Percentiles rank a stretch among this genome's conserved stretches.
phyloP scores from a whole-genome alignment of 306 rosid species.

The Luffa acutangula region DNA sequence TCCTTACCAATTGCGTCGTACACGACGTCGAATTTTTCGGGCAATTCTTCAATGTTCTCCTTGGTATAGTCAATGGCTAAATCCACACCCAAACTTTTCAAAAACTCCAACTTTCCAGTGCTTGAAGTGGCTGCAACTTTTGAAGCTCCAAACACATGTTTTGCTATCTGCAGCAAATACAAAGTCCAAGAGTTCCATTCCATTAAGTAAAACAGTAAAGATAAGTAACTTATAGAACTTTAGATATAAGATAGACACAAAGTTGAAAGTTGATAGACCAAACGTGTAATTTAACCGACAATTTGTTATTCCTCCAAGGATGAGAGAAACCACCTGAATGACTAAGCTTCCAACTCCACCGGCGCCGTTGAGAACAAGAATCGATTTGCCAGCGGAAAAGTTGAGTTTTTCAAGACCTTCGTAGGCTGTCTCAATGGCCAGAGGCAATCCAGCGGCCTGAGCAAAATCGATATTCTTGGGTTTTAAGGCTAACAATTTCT shows the following conservation, averaged over 20 bases:
- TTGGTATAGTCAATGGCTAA: slow-evolving; percentile 82
- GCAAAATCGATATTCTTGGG: slow-evolving; percentile 70
- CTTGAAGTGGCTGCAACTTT: slow-evolving; percentile 85
- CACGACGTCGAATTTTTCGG: slow-evolving; percentile 82
- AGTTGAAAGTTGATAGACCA: too few species aligned
- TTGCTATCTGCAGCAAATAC: slow-evolving; percentile 48
- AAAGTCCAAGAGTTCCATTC: neutral
- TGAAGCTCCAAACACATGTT: slow-evolving; percentile 88
- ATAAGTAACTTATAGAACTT: too few species aligned
- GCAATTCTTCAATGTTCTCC: slow-evolving; percentile 71
- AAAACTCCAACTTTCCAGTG: slow-evolving; percentile 58
- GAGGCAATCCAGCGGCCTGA: slow-evolving; percentile 79
- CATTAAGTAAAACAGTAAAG: neutral
- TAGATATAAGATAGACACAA: too few species aligned
- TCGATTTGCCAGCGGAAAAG: slow-evolving; percentile 75
- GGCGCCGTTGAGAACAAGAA: slow-evolving; percentile 82
- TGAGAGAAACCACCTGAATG: slow-evolving; percentile 55
- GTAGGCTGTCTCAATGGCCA: slow-evolving; percentile 83
- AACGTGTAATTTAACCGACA: too few species aligned
- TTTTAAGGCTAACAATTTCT: slow-evolving; percentile 61
- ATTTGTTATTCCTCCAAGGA: neutral
- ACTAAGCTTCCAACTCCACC: slow-evolving; percentile 96
- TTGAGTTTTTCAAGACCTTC: slow-evolving; percentile 79
- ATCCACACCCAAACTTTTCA: slow-evolving; percentile 88
- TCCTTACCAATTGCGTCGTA: slow-evolving; percentile 81